Evolutionary conservation across 768 basidiomycete species (phyloP).

Genomic region (Serendipita indica): DNA sequence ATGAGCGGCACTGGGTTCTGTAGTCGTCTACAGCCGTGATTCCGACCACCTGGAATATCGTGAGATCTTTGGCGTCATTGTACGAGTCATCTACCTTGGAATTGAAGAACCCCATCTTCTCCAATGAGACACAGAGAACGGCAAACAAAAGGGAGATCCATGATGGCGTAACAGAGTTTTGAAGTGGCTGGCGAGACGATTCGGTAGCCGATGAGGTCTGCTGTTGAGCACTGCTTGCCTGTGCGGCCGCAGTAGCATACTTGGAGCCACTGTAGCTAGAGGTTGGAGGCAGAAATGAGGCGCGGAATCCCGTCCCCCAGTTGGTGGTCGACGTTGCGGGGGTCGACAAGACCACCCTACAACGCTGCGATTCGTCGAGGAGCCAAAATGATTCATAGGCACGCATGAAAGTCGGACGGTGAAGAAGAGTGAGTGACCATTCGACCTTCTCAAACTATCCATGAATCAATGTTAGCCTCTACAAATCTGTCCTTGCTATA

Average conservation of each 20-base stretch:
- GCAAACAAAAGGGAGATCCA: slow-evolving; percentile 1
- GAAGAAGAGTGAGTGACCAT: background rate
- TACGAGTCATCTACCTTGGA: background rate
- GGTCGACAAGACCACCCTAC: background rate
- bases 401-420: background rate
- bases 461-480: too few relatives aligned
- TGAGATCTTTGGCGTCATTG: background rate
- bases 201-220: too few relatives aligned
- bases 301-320: slow-evolving; percentile 1
- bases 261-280: background rate
- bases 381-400: slow-evolving; percentile 1
- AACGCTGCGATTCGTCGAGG: background rate
- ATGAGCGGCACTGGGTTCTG: background rate
- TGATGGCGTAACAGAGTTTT: background rate
- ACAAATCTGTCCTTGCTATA: too few relatives aligned
- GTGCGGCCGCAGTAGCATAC: background rate
- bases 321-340: background rate
- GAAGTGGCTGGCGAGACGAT: too few relatives aligned
- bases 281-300: background rate
- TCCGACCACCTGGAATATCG: background rate
- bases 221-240: too few relatives aligned
- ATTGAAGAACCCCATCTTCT: background rate
- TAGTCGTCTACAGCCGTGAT: background rate
- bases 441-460: background rate
- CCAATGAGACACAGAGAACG: background rate